Evolutionary conservation across 306 rosid species (phyloP).

Genomic region (Canavalia gladiata): DNA sequence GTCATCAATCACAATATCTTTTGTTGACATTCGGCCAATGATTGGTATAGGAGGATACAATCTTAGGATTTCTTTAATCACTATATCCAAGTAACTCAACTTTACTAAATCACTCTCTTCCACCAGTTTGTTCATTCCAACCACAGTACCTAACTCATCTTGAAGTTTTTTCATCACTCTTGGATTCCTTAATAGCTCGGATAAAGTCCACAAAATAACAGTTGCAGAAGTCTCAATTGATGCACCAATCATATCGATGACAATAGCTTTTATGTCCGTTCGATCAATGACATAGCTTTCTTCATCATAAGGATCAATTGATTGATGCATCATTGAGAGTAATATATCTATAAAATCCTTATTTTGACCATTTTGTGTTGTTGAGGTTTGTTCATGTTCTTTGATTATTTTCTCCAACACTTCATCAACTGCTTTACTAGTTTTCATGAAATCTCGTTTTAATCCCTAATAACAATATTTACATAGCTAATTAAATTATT

Average conservation of each 20-base stretch:
- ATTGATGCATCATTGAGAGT: conserved; percentile 38
- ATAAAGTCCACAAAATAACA: conserved; percentile 34
- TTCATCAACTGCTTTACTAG: neutral
- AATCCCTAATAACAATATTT: conserved; percentile 11
- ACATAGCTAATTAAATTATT: too few relatives aligned
- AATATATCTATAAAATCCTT: conserved; percentile 32
- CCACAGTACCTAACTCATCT: conserved; percentile 32
- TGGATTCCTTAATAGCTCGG: conserved; percentile 49
- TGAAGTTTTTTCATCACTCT: conserved; percentile 44
- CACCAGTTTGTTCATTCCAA: conserved; percentile 43
- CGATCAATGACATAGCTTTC: conserved; percentile 5
- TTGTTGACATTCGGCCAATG: conserved; percentile 12
- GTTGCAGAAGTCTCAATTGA: conserved; percentile 28
- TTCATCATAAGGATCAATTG: conserved; percentile 25
- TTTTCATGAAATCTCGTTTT: neutral
- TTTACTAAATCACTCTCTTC: conserved; percentile 46
- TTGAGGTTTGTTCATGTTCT: conserved; percentile 34
- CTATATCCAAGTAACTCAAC: conserved; percentile 47
- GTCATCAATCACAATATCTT: conserved; percentile 35
- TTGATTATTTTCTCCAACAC: conserved; percentile 11
- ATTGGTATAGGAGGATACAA: conserved; percentile 39
- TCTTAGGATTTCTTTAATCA: conserved; percentile 47
- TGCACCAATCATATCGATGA: conserved; percentile 39
- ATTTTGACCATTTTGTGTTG: neutral
- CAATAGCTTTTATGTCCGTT: conserved; percentile 45